phyloP scores from a whole-genome alignment of 1,284 basidiomycete genomes.

The Melampsora americana region DNA sequence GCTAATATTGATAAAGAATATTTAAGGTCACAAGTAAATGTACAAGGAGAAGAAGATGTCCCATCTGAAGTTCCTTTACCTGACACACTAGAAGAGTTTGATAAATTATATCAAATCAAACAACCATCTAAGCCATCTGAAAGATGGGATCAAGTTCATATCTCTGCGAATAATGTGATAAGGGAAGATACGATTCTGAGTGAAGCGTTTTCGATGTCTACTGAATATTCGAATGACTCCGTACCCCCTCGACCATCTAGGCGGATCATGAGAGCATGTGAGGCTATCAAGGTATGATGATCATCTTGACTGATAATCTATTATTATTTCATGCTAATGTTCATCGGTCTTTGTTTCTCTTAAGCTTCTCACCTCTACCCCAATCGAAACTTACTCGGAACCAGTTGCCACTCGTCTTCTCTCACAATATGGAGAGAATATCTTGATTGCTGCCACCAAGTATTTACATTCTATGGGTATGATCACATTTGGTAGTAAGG shows the following conservation, averaged over 20 bases:
- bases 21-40: slow-evolving; percentile 24
- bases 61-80: slow-evolving; percentile 14
- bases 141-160: slow-evolving; percentile 36
- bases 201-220: slow-evolving; percentile 21
- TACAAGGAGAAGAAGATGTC: slow-evolving; percentile 15
- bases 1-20: slow-evolving; percentile 41
- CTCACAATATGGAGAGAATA: slow-evolving; percentile 25
- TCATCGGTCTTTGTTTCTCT: not conserved
- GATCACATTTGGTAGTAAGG: slow-evolving; percentile 23
- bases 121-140: slow-evolving; percentile 8
- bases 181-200: slow-evolving; percentile 23
- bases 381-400: slow-evolving; percentile 35
- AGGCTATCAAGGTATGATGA: slow-evolving; percentile 37
- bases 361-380: slow-evolving; percentile 43
- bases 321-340: not conserved
- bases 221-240: not conserved
- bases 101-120: slow-evolving; percentile 19
- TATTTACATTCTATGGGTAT: slow-evolving; percentile 29
- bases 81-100: slow-evolving; percentile 12
- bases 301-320: not conserved
- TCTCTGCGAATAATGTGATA: slow-evolving; percentile 12
- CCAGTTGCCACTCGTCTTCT: slow-evolving; percentile 26
- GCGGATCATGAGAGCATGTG: slow-evolving; percentile 24
- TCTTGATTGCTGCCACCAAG: slow-evolving; percentile 23
- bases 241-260: slow-evolving; percentile 4